These are phyloP conservation scores for Populus trichocarpa DNA, from an alignment of 441 rosid genomes.

Conservation along the genomic window DNA sequence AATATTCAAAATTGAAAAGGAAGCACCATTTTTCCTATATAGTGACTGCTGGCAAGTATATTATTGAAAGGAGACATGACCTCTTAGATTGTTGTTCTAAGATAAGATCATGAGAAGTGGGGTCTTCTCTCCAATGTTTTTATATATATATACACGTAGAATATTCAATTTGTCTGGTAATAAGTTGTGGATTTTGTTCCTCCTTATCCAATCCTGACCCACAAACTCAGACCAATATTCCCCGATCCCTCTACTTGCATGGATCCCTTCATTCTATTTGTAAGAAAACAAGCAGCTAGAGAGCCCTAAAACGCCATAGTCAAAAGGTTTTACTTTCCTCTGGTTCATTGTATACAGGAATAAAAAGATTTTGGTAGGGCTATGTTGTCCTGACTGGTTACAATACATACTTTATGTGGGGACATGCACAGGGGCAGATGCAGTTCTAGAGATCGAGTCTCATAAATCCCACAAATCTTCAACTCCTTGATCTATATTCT, in stretches of 20 bases:
- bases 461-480: neutral
- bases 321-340: constrained; percentile 13
- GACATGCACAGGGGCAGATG: constrained; percentile 7
- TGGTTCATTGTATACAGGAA: neutral
- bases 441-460: neutral
- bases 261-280: neutral
- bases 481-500: neutral
- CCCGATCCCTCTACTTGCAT: neutral
- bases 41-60: constrained; percentile 16
- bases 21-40: constrained; percentile 22
- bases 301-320: constrained; percentile 5
- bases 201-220: constrained; percentile 25
- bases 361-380: neutral
- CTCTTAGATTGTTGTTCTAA: constrained; percentile 5
- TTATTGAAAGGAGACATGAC: constrained; percentile 25
- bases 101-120: constrained; percentile 15
- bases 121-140: neutral
- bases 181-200: constrained; percentile 18
- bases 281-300: neutral
- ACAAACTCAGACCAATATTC: neutral
- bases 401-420: constrained; percentile 26
- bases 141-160: neutral
- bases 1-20: constrained; percentile 41
- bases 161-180: constrained; percentile 37
- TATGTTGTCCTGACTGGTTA: constrained; percentile 10